phyloP scores from a whole-genome alignment of 1,139 yeast species.

The Dujonia santamariae region DNA sequence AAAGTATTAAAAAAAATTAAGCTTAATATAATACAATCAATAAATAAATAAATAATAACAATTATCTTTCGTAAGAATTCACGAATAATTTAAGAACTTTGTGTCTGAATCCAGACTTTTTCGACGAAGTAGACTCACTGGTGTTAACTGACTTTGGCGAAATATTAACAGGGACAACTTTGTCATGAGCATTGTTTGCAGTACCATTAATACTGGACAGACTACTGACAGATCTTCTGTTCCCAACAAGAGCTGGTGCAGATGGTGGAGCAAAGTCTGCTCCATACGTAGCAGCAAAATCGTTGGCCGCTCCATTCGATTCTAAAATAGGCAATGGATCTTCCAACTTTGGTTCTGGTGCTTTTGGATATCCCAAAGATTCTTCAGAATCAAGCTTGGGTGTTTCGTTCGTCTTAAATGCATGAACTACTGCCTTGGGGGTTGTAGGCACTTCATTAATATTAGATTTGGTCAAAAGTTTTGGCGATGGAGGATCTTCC shows the following conservation, averaged over 20 bases:
- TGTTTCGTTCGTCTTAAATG: too few species aligned
- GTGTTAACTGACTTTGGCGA: slow-evolving; percentile 2
- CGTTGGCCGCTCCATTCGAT: not conserved
- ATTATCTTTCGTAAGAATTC: slow-evolving; percentile 23
- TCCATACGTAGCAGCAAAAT: not conserved
- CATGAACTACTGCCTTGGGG: too few species aligned
- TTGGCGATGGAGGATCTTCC: too few species aligned
- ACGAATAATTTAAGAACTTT: slow-evolving; percentile 36
- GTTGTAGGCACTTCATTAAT: too few species aligned
- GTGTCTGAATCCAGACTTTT: slow-evolving; percentile 23
- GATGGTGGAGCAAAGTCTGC: slow-evolving; percentile 4
- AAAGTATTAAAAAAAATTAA: not conserved
- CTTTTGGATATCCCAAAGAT: too few species aligned
- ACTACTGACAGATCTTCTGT: not conserved
- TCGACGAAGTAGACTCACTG: not conserved
- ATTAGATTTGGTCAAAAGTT: not conserved
- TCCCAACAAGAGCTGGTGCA: slow-evolving; percentile 2
- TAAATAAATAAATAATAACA: too few species aligned
- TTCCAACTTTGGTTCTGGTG: not conserved
- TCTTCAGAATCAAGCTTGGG: too few species aligned
- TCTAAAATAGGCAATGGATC: not conserved
- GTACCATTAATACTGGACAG: too few species aligned
- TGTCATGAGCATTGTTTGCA: not conserved
- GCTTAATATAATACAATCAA: not conserved
- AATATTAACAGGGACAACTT: not conserved